Percentiles rank a stretch among this genome's conserved stretches.
Conservation (phyloP, 257 asterid genomes). For the Eucommia ulmoides region DNA sequence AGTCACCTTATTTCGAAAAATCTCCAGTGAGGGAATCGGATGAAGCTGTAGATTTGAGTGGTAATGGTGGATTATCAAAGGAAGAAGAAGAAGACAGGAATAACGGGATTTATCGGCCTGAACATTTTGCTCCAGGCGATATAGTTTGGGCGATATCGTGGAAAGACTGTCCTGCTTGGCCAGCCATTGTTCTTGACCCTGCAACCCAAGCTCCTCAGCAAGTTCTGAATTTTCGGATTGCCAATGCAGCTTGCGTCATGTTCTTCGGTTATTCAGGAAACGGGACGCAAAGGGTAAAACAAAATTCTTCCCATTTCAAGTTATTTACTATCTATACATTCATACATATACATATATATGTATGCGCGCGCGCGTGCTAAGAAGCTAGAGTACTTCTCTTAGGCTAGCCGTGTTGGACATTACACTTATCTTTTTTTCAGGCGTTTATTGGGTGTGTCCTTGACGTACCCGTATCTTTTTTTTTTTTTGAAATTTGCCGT, state of each 20-base stretch:
- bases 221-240: constrained; percentile 53
- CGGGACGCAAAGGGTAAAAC: constrained; percentile 88
- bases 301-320: constrained; percentile 1
- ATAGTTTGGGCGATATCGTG: constrained; percentile 94
- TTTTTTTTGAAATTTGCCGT: no score
- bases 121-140: constrained; percentile 61
- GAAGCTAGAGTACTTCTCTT: background rate
- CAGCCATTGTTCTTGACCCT: constrained; percentile 87
- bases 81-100: constrained; percentile 14
- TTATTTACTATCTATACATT: no score
- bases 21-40: constrained; percentile 36
- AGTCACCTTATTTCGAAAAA: constrained; percentile 21
- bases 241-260: constrained; percentile 80
- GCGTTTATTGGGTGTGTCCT: no score
- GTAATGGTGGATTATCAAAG: constrained; percentile 26
- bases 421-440: no score
- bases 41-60: constrained; percentile 32
- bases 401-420: no score
- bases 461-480: no score
- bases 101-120: constrained; percentile 20
- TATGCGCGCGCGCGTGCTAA: background rate
- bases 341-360: background rate
- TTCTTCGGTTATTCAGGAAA: constrained; percentile 96
- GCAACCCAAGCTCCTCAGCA: constrained; percentile 70
- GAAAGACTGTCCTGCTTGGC: constrained; percentile 84